A percentile compares a stretch with the other conserved stretches of the same genome.
phyloP scores from a whole-genome alignment of 1,284 basidiomycete species.

The Pterula multifida region DNA sequence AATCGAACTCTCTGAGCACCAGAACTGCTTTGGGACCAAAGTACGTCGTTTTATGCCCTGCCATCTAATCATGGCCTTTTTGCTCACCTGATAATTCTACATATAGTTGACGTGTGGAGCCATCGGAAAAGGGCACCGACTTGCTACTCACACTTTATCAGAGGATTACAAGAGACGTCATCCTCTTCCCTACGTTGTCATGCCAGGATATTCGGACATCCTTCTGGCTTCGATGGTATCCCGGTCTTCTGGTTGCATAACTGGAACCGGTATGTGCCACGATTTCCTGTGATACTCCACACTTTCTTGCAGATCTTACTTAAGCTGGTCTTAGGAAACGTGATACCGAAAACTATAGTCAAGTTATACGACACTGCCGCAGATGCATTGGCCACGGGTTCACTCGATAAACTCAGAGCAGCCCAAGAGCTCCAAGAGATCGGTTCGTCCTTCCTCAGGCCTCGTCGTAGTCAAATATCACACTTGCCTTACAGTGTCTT shows the following conservation, averaged over 20 bases:
- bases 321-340: slow-evolving; percentile 4
- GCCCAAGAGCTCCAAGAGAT: slow-evolving; percentile 9
- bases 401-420: slow-evolving; percentile 4
- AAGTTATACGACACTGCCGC: neutral
- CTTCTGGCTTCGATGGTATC: slow-evolving; percentile 7
- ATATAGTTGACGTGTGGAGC: slow-evolving; percentile 2
- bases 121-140: slow-evolving; percentile 6
- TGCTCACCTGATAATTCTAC: neutral
- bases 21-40: slow-evolving; percentile 5
- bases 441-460: neutral
- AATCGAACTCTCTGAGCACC: slow-evolving; percentile 1
- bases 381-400: neutral
- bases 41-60: neutral
- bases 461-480: neutral
- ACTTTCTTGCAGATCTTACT: neutral
- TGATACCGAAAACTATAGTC: slow-evolving; percentile 5
- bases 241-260: slow-evolving; percentile 7
- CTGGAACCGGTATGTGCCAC: slow-evolving; percentile 7
- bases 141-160: slow-evolving; percentile 4
- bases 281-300: neutral
- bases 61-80: neutral
- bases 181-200: slow-evolving; percentile 7
- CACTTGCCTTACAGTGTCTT: slow-evolving; percentile 4
- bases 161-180: slow-evolving; percentile 1
- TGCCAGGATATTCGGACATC: slow-evolving; percentile 9